phyloP scores from a whole-genome alignment of 192 early-diverging fungal genomes.

The Mortierella antarctica region DNA sequence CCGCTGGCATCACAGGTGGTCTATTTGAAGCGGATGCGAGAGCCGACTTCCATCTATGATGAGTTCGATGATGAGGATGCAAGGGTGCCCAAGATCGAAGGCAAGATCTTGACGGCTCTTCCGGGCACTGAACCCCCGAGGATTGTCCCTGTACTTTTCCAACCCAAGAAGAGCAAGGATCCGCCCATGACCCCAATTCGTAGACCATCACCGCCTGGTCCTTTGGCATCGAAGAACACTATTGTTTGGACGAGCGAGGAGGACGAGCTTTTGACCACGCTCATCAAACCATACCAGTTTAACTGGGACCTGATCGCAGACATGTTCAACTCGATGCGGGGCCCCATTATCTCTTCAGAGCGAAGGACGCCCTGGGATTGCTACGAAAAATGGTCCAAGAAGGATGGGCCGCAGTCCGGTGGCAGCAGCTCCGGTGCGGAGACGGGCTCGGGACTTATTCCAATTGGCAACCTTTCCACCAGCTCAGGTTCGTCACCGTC shows the following conservation, averaged over 20 bases:
- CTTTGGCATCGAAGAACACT: constrained; percentile 26
- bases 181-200: constrained; percentile 37
- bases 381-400: constrained; percentile 67
- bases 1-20: constrained; percentile 44
- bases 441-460: constrained; percentile 24
- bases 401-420: constrained; percentile 47
- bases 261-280: constrained; percentile 63
- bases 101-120: constrained; percentile 58
- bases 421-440: constrained; percentile 5
- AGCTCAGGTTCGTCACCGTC: constrained; percentile 25
- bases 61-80: constrained; percentile 47
- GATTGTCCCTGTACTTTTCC: constrained; percentile 50
- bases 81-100: constrained; percentile 35
- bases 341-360: constrained; percentile 59
- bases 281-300: constrained; percentile 65
- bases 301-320: constrained; percentile 81
- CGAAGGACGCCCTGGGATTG: constrained; percentile 74
- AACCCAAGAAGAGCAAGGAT: constrained; percentile 44
- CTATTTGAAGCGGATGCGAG: constrained; percentile 45
- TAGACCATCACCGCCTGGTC: constrained; percentile 27
- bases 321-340: constrained; percentile 62
- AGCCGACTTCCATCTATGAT: constrained; percentile 34
- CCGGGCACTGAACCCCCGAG: constrained; percentile 57
- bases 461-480: constrained; percentile 31
- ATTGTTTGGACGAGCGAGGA: constrained; percentile 64